Conservation (phyloP, 306 rosid species). For the Gleditsia sinensis region DNA sequence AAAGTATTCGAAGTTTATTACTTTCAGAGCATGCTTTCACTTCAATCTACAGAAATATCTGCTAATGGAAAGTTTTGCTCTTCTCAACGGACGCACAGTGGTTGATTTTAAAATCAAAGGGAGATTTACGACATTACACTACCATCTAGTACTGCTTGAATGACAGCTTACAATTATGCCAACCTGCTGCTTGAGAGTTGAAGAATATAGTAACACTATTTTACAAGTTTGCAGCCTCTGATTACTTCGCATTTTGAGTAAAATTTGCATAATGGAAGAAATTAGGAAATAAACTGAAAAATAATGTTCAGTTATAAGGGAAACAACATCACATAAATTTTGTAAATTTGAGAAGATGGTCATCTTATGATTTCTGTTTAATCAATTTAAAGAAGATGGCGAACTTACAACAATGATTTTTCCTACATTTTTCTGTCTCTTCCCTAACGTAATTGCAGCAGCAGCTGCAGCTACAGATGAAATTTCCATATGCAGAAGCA, state of each 20-base stretch:
- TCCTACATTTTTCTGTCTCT: slow-evolving; percentile 71
- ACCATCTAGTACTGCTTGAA: no score
- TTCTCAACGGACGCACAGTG: no score
- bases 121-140: no score
- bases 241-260: no score
- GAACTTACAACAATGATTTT: slow-evolving; percentile 72
- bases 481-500: slow-evolving; percentile 61
- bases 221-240: no score
- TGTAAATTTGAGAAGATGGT: background rate
- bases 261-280: no score
- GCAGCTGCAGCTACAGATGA: slow-evolving; percentile 91
- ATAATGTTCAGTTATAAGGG: background rate
- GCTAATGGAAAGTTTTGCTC: no score
- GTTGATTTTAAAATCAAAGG: no score
- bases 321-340: background rate
- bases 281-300: background rate
- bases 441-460: slow-evolving; percentile 68
- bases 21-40: background rate
- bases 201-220: no score
- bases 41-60: no score
- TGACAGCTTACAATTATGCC: no score
- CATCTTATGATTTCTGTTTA: background rate
- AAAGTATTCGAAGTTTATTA: background rate
- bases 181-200: no score
- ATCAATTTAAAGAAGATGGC: slow-evolving; percentile 2